A percentile compares a stretch with the other conserved stretches of the same genome.
These are phyloP conservation scores for Nicotiana noctiflora DNA, from an alignment of 257 asterid genomes.

Conservation along the genomic window DNA sequence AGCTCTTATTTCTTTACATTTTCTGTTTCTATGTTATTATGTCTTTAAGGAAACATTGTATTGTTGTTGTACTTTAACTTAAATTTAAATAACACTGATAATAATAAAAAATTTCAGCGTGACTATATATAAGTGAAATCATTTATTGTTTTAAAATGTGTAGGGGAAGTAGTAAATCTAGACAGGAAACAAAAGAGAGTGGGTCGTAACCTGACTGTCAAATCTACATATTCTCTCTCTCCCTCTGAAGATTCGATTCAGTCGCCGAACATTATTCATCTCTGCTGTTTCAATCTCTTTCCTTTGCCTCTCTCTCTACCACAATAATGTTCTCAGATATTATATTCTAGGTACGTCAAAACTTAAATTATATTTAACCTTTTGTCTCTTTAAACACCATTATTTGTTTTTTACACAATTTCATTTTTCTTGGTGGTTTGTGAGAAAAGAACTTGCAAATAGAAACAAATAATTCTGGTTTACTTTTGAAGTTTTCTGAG, in stretches of 20 bases:
- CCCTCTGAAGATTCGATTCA: conserved; percentile 42
- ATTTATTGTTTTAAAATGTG: too few relatives aligned
- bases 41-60: too few relatives aligned
- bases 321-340: conserved; percentile 25
- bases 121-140: too few relatives aligned
- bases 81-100: too few relatives aligned
- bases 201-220: conserved; percentile 46
- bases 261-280: conserved; percentile 30
- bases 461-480: neutral
- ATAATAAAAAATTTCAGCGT: too few relatives aligned
- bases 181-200: neutral
- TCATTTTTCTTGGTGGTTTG: too few relatives aligned
- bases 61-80: too few relatives aligned
- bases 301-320: conserved; percentile 22
- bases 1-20: too few relatives aligned
- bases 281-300: conserved; percentile 27
- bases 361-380: neutral
- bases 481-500: neutral
- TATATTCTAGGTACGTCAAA: conserved; percentile 25
- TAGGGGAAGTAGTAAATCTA: neutral
- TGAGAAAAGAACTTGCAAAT: too few relatives aligned
- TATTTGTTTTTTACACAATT: too few relatives aligned
- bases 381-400: neutral
- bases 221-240: conserved; percentile 46
- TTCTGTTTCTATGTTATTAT: too few relatives aligned